Conservation (phyloP, 176 grass and related monocot genomes). For the Miscanthus lutarioriparius region DNA sequence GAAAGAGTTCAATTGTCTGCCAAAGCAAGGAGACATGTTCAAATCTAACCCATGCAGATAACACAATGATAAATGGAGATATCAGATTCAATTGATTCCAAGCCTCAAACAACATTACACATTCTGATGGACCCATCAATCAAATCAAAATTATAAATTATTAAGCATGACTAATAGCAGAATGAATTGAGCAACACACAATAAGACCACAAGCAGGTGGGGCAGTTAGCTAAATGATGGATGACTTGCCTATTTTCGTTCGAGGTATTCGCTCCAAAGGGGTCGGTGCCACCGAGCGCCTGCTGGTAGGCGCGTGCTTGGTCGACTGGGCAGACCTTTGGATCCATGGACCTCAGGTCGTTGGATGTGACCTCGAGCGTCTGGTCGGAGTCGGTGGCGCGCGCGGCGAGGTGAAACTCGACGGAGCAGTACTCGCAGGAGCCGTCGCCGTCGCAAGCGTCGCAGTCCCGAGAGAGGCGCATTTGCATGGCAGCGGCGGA, state of each 20-base stretch:
- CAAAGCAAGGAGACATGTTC: background rate
- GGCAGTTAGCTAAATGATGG: background rate
- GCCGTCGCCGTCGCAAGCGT: slow-evolving; percentile 87
- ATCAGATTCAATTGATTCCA: background rate
- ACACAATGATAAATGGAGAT: background rate
- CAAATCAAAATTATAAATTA: background rate
- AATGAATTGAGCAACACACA: background rate
- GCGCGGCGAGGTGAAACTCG: slow-evolving; percentile 76
- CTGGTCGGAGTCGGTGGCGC: slow-evolving; percentile 73
- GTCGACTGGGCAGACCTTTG: slow-evolving; percentile 69
- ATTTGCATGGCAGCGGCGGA: slow-evolving; percentile 80
- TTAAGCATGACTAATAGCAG: background rate
- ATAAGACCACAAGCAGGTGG: background rate
- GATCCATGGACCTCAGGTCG: slow-evolving; percentile 66
- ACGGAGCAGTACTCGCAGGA: slow-evolving; percentile 94
- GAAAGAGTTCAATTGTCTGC: background rate
- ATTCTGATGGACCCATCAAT: background rate
- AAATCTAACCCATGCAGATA: background rate
- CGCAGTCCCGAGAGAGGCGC: slow-evolving; percentile 97
- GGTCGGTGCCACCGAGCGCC: slow-evolving; percentile 4
- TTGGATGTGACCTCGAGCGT: slow-evolving; percentile 91
- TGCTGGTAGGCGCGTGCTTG: slow-evolving; percentile 51
- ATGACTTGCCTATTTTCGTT: slow-evolving; percentile 53
- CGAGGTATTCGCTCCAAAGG: slow-evolving; percentile 32
- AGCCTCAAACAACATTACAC: background rate